Base-by-base conservation (phyloP, 768 basidiomycete genomes). In the Suillus ampliporus region DNA sequence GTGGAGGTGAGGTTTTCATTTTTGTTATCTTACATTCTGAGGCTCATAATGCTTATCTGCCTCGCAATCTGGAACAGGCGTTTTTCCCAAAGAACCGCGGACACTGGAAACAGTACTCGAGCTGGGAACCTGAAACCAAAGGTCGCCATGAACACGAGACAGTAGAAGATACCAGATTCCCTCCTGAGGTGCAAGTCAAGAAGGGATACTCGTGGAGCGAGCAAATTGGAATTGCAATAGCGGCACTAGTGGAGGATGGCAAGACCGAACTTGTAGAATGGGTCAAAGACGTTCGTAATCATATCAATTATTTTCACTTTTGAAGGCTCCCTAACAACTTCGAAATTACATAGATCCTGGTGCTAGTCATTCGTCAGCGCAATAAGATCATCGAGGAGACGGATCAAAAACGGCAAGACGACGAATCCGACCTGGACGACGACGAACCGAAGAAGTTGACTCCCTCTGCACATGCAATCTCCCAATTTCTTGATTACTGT, bases 1-100 rank as follows among this genome's bases (percentile, higher is more conserved):
- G 84, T 98, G 64, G 95, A 99, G 83, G 95, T 95, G 69, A 68
- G 79, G 77, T 68, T 67, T 64, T 75, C 69, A 64, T 71, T 46
- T 72, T 57, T 60, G 65, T 67, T 71, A 70, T 70, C 70, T 65
- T 65, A 44, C 62, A 44, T 43, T 46, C 61, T 60, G 52, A 40
- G n/a, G 50, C 64, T 53, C 58, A 56, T 60, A 62, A 61, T 67
- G 67, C 64, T 71, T 64, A 75, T 68, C 66, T 64, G 38, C 44
- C 59, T 31, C 19, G 23, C 61, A 56, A 54, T 31, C 7, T 51
- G 56, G 50, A 46, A 50, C 68, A 95, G 93, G 88, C 89, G 10
- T 93, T 93, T 82, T 95, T 91, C 80, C 94, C 94, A 15, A 96
- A 92, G 80, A 94, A 92, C 75, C 84, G 90, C 66, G 87, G 89